Evolutionary conservation across 2,329 filamentous ascomycete species (phyloP), one percentile per base, ranked within the genome.

Genomic region (Diaporthe eres): DNA sequence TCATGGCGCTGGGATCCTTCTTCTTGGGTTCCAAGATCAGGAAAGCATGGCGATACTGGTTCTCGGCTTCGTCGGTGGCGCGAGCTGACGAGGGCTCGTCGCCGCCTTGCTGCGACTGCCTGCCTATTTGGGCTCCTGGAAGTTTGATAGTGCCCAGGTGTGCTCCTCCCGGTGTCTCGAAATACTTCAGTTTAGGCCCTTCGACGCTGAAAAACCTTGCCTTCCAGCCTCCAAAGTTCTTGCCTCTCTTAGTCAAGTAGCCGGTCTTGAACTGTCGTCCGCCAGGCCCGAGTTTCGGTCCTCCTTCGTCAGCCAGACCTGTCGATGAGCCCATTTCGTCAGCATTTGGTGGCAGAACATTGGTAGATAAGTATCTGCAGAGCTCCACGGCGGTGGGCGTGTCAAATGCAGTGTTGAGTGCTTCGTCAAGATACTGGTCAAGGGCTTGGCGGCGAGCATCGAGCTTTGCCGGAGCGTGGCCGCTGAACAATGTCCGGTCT

Each of bases 151-250:
- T 96, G 4, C 97, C 97, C 53, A 98, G 87, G 82, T 98, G 95
- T 22, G 95, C 92, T 60, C 97, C 97, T 67, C 96, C 96, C 4
- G 95, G 95, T 2, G 94, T 92, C 84, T 99, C 97, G 80, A 94
- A 98, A 83, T 99, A 99, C 80, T 94, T 95, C 80, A 99, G 81
- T 12, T 87, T 84, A n/a, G 90, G 89, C 0, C 90, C 89, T 71
- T 91, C 89, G 17, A 92, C 86, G 31, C 91, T 85, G 80, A 92
- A 93, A 81, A 91, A 92, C 47, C 91, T 86, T 15, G 95, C 96
- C 85, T 99, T 99, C 97, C 97, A 99, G 67, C 97, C 97, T 71
- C 97, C 97, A 85, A 99, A 99, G 81, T 98, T 98, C 88, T 99
- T 99, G 67, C 97, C 97, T 79, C 94, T 92, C 86, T 99, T 99